Conservation (phyloP, 2,329 filamentous ascomycete genomes). For the Lachnellula occidentalis region DNA sequence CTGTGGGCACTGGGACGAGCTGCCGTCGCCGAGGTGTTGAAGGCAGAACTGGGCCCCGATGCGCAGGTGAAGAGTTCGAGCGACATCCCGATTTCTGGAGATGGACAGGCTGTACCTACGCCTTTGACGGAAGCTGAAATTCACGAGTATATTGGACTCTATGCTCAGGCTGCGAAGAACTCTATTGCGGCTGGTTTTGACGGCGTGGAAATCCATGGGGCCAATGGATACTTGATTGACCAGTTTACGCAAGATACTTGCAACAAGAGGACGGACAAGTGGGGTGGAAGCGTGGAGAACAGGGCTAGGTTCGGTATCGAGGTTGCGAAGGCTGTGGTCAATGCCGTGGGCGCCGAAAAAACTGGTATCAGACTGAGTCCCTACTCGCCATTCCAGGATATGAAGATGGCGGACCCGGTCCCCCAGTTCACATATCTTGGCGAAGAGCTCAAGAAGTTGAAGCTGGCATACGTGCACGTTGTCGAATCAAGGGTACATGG, state of each 20-base stretch:
- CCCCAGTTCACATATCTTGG: conserved; percentile 40
- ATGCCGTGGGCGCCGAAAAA: conserved; percentile 36
- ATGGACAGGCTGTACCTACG: conserved; percentile 13
- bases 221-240: conserved; percentile 26
- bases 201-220: conserved; percentile 25
- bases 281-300: conserved; percentile 26
- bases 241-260: conserved; percentile 23
- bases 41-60: no score
- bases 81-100: conserved; percentile 6
- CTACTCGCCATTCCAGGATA: conserved; percentile 49
- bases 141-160: conserved; percentile 17
- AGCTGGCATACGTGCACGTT: conserved; percentile 47
- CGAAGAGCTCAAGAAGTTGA: conserved; percentile 32
- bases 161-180: conserved; percentile 16
- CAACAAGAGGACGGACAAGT: conserved; percentile 22
- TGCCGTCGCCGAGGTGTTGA: conserved; percentile 30
- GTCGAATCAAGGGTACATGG: conserved; percentile 46
- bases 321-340: conserved; percentile 43
- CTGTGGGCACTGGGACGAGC: conserved; percentile 57
- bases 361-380: conserved; percentile 54
- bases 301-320: conserved; percentile 43
- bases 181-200: conserved; percentile 26
- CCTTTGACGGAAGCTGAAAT: conserved; percentile 14
- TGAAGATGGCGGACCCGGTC: conserved; percentile 39
- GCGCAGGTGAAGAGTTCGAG: conserved; percentile 14